phyloP scores from a whole-genome alignment of 1,284 basidiomycete species.

The Apiotrichum montevideense region DNA sequence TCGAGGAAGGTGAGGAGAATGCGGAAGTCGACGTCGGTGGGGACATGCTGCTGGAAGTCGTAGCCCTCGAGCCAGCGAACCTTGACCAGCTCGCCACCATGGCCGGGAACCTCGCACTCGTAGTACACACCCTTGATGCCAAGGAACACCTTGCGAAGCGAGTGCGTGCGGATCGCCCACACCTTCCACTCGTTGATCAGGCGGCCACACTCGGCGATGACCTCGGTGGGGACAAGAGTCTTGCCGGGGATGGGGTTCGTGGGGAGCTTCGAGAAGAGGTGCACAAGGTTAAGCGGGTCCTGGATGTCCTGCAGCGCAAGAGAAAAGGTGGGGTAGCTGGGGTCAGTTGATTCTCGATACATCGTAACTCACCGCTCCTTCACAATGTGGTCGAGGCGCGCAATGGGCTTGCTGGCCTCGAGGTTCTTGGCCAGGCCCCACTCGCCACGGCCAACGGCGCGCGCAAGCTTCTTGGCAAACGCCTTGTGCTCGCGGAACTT shows the following conservation, averaged over 20 bases:
- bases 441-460: constrained; percentile 87
- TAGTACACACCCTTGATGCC: constrained; percentile 99
- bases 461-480: constrained; percentile 93
- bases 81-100: constrained; percentile 71
- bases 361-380: constrained; percentile 64
- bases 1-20: constrained; percentile 98
- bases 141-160: constrained; percentile 86
- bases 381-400: constrained; percentile 90
- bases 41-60: constrained; percentile 94
- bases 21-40: constrained; percentile 91
- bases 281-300: constrained; percentile 92
- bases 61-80: constrained; percentile 95
- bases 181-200: constrained; percentile 83
- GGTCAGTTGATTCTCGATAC: not conserved
- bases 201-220: constrained; percentile 85
- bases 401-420: constrained; percentile 84
- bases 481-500: constrained; percentile 97
- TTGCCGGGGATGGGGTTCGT: constrained; percentile 58
- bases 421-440: constrained; percentile 92
- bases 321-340: constrained; percentile 83
- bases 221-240: constrained; percentile 66
- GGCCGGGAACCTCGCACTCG: constrained; percentile 72
- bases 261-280: constrained; percentile 84
- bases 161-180: constrained; percentile 83
- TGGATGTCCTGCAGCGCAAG: constrained; percentile 95